Evolutionary conservation across 495 filamentous ascomycete genomes (phyloP).

Genomic region (Annulohypoxylon maeteangense): DNA sequence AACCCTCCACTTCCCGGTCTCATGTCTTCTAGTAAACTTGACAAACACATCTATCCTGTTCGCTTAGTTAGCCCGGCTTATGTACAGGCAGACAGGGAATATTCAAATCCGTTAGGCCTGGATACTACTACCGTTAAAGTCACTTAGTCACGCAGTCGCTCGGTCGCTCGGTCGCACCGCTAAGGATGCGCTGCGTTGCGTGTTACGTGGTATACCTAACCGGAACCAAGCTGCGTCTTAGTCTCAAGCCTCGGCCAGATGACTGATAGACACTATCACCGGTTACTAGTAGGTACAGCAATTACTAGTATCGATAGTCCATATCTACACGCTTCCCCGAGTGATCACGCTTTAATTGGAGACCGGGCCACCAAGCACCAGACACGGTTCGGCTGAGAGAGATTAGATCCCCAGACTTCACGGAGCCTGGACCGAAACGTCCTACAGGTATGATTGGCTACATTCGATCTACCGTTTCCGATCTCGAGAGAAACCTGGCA

Average conservation of each 20-base stretch:
- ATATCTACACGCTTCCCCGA: neutral
- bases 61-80: neutral
- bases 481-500: slow-evolving; percentile 25
- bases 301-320: slow-evolving; percentile 1
- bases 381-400: slow-evolving; percentile 10
- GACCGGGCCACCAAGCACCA: slow-evolving; percentile 17
- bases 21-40: neutral
- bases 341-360: slow-evolving; percentile 25
- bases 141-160: neutral
- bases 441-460: slow-evolving; percentile 38
- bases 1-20: slow-evolving; percentile 5
- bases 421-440: slow-evolving; percentile 35
- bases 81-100: neutral
- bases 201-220: slow-evolving; percentile 22
- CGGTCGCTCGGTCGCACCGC: slow-evolving; percentile 1
- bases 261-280: slow-evolving; percentile 6
- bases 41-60: neutral
- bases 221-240: slow-evolving; percentile 11
- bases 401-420: slow-evolving; percentile 30
- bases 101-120: too few relatives aligned
- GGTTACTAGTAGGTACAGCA: slow-evolving; percentile 17
- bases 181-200: slow-evolving; percentile 6
- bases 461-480: slow-evolving; percentile 26
- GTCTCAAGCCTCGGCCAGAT: slow-evolving; percentile 13
- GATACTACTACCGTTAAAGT: neutral